Base-by-base conservation (phyloP, 495 filamentous ascomycete species). In the Amphirosellinia nigrospora region DNA sequence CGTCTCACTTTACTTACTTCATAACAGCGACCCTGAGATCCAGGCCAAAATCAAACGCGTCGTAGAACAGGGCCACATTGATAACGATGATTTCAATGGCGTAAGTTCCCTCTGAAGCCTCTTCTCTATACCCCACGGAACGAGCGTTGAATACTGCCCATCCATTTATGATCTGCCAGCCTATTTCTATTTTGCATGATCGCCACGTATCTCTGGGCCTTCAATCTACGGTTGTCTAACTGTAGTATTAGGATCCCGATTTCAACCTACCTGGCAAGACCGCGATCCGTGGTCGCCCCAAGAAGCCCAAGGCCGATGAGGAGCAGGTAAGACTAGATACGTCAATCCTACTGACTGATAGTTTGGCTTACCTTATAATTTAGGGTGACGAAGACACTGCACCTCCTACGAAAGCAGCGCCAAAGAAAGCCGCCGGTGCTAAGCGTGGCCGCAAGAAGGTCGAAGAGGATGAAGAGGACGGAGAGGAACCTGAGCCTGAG, bases 61-160 rank as follows among this genome's bases (percentile, higher is more conserved):
- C 19, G 64, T 96, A 10, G 84, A 83, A 32, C 83, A 91, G 70
- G 92, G 92, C 10, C 90, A 94, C 72, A 88, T 96, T 66, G 88
- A 89, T 70, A 86, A 92, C 63, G 89, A 90, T 41, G 93, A 94
- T 61, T 96, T 92, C 90, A 89, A 86, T 6, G 91, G 92, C 0
- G 92, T 95, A 84, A 82, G 90, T 77, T 59, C 56, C 68, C 28
- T 9, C 0, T 41, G n/a, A 28, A 53, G 23, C 38, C 52, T 60
- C 4, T 41, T 28, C 13, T 66, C 23, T 21, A n/a, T 32, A 38
- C 26, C 15, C 16, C 34, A 2, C 3, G 9, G 38, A 16, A 45
- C 0, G 36, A 48, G 36, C 16, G 43, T 19, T 64, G 62, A 38
- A n/a, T 23, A 32, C 26, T 23, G 16, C 10, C 4, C 10, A 16